Evolutionary conservation across 2,329 filamentous ascomycete species (phyloP).

Genomic region (Phialophora macrospora): DNA sequence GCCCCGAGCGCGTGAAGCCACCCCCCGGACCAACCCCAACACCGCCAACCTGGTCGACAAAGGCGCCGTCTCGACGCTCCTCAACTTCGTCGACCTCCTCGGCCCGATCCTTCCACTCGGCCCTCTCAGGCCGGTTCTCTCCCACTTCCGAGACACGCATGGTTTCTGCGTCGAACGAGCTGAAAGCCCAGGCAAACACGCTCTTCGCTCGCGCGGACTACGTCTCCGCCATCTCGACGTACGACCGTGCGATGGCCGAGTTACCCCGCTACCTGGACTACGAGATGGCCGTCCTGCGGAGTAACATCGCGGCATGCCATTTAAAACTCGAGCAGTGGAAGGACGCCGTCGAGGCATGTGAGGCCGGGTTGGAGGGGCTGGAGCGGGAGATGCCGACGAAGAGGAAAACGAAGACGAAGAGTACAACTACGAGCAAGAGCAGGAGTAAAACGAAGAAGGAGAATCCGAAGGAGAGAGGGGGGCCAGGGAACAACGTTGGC

Average conservation of each 20-base stretch:
- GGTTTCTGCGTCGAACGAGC: conserved; percentile 70
- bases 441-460: conserved; percentile 34
- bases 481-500: conserved; percentile 21
- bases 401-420: conserved; percentile 39
- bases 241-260: conserved; percentile 76
- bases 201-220: conserved; percentile 76
- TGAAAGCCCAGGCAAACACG: conserved; percentile 77
- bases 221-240: conserved; percentile 77
- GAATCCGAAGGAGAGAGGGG: background rate
- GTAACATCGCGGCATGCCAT: conserved; percentile 88
- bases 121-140: conserved; percentile 46
- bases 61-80: conserved; percentile 29
- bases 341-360: conserved; percentile 75
- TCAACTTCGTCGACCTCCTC: conserved; percentile 33
- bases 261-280: conserved; percentile 87
- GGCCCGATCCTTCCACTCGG: conserved; percentile 36
- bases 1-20: conserved; percentile 37
- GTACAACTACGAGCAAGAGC: conserved; percentile 22
- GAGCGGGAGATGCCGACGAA: conserved; percentile 61
- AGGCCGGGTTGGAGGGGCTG: conserved; percentile 73
- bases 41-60: conserved; percentile 28
- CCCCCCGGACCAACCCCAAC: conserved; percentile 17
- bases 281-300: conserved; percentile 82
- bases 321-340: conserved; percentile 86
- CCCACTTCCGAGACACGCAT: conserved; percentile 63